Evolutionary conservation across 768 basidiomycete genomes (phyloP), one percentile per base, ranked within the genome.

Genomic region (Amanita subjunquillea): DNA sequence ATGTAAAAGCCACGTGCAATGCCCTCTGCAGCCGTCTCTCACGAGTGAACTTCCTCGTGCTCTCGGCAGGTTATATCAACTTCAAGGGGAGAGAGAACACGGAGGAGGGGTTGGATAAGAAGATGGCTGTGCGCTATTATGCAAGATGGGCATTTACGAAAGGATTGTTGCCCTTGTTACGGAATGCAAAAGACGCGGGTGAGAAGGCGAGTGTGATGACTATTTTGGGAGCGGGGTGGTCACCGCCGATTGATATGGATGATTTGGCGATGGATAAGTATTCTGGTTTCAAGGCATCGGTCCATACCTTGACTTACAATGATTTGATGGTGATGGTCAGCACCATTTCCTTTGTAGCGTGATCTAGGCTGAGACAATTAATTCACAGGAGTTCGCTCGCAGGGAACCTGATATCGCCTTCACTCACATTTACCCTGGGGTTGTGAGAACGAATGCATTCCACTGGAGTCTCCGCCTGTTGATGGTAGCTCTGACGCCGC

Each of bases 401-500:
- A 64, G 65, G 1, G 62, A 76, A 34, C 72, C 72, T 6, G 65
- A 59, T 29, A 62, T 78, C 32, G 63, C 68, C 4, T 77, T 78
- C 60, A 65, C 69, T 0, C 76, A 77, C 55, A 65, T 65, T 27
- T 63, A 59, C 49, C 76, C 77, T 0, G 77, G 76, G 1, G 48
- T 59, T 36, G 72, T 75, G 23, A 58, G 65, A 43, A 71, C 71
- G 1, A 22, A 48, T 3, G 23, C 62, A 17, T 39, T 68, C 10
- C 55, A 51, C 20, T 60, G 12, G 54, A 44, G 61, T 7, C 45
- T 53, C 15, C 58, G 57, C 10, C 44, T 61, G n/a, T 32, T 62
- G 34, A 39, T 53, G 2, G 54, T 59, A 4, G 45, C 63, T 25
- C 36, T 65, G 3, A 37, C 44, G 6, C 63, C 65, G 0, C 41